Conservation (phyloP, 2,329 filamentous ascomycete species). For the Fusarium tricinctum region DNA sequence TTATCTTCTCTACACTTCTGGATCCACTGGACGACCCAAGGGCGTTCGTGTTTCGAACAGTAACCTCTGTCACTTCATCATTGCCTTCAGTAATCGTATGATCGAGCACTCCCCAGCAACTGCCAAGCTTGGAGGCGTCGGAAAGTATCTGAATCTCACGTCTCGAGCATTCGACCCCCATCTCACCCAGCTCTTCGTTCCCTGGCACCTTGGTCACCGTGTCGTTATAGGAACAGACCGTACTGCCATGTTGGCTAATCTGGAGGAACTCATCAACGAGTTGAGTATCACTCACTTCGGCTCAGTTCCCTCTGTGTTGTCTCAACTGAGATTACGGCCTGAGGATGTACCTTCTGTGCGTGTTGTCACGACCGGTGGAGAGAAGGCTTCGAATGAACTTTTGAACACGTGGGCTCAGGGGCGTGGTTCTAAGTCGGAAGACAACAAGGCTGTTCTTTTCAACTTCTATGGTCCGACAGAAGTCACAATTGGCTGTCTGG, state of each 20-base stretch:
- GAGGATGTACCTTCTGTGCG: conserved; percentile 20
- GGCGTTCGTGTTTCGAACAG: conserved; percentile 26
- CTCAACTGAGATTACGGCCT: conserved; percentile 10
- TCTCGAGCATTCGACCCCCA: conserved; percentile 34
- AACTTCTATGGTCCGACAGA: conserved; percentile 35
- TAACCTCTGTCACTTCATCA: conserved; percentile 26
- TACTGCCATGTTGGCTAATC: conserved; percentile 6
- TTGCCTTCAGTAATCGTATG: conserved; percentile 16
- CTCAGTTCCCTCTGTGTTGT: conserved; percentile 24
- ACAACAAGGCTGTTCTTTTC: neutral
- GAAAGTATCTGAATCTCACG: conserved; percentile 33
- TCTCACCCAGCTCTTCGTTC: conserved; percentile 24
- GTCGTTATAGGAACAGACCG: conserved; percentile 24
- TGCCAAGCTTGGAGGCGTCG: neutral
- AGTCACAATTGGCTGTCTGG: conserved; percentile 29
- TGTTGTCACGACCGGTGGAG: conserved; percentile 28
- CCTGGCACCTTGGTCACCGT: conserved; percentile 21
- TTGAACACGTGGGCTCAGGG: conserved; percentile 2
- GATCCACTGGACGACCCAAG: conserved; percentile 29
- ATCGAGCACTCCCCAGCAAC: conserved; percentile 6
- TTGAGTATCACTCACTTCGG: conserved; percentile 23
- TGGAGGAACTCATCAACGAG: conserved; percentile 24
- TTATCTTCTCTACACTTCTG: conserved; percentile 35
- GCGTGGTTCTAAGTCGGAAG: fast-evolving
- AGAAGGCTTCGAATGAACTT: conserved; percentile 31